Evolutionary conservation across 345 rosid species (phyloP).

Genomic region (Hevea brasiliensis): DNA sequence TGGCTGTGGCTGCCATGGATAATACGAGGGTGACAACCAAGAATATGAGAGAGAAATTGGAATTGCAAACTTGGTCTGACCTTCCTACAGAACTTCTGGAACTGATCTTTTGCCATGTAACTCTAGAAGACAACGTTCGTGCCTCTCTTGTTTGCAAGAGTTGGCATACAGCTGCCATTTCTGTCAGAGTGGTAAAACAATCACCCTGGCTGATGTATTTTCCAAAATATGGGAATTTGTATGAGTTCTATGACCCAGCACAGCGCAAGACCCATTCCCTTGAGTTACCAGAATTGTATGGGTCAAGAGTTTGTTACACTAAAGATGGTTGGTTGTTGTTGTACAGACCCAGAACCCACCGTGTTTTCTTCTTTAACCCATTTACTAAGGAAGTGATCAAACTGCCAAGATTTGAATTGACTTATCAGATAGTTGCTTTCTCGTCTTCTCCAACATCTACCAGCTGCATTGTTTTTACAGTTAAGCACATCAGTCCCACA

Average conservation of each 20-base stretch:
- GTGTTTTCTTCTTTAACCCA: slow-evolving; percentile 68
- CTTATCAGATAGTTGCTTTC: slow-evolving; percentile 65
- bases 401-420: slow-evolving; percentile 58
- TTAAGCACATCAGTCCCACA: slow-evolving; percentile 54
- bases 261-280: slow-evolving; percentile 39
- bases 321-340: slow-evolving; percentile 75
- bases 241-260: slow-evolving; percentile 64
- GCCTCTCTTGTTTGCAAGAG: slow-evolving; percentile 66
- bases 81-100: slow-evolving; percentile 58
- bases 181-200: slow-evolving; percentile 54
- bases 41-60: slow-evolving; percentile 29
- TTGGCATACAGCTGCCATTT: slow-evolving; percentile 55
- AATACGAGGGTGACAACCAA: slow-evolving; percentile 13
- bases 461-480: slow-evolving; percentile 56
- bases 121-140: slow-evolving; percentile 51
- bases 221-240: slow-evolving; percentile 46
- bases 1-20: slow-evolving; percentile 30
- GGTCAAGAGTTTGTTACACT: slow-evolving; percentile 58
- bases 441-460: slow-evolving; percentile 61
- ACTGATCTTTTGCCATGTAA: slow-evolving; percentile 40
- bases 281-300: slow-evolving; percentile 59
- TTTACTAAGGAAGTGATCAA: slow-evolving; percentile 49
- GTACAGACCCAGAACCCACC: slow-evolving; percentile 45
- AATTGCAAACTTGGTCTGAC: slow-evolving; percentile 49
- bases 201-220: slow-evolving; percentile 73